phyloP scores from a whole-genome alignment of 805 yeast genomes.

The Yarrowia sp. region DNA sequence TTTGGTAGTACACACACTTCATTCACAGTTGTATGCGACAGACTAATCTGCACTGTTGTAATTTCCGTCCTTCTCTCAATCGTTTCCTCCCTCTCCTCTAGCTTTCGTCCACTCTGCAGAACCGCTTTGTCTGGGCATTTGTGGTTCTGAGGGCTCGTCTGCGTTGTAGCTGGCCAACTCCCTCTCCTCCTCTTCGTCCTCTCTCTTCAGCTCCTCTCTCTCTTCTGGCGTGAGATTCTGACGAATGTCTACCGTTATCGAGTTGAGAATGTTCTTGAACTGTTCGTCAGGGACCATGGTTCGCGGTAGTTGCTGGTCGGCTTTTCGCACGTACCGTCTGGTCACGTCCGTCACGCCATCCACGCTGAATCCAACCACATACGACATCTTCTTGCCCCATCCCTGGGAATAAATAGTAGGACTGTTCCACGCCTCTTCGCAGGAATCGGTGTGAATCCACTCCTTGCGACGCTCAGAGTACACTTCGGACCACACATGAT shows the following conservation, averaged over 20 bases:
- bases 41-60: no score
- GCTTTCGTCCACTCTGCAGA: constrained; percentile 72
- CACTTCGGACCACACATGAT: constrained; percentile 96
- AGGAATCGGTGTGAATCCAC: constrained; percentile 90
- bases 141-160: constrained; percentile 35
- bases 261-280: constrained; percentile 51
- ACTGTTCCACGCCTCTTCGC: constrained; percentile 85
- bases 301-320: constrained; percentile 57
- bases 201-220: constrained; percentile 51
- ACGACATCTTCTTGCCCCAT: constrained; percentile 95
- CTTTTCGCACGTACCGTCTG: constrained; percentile 62
- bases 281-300: constrained; percentile 54
- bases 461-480: constrained; percentile 64
- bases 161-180: constrained; percentile 45
- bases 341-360: constrained; percentile 75
- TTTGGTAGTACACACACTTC: no score
- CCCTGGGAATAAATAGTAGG: constrained; percentile 79
- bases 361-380: constrained; percentile 70
- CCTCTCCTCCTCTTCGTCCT: constrained; percentile 48
- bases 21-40: no score
- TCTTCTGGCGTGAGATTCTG: constrained; percentile 49
- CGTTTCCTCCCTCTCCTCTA: constrained; percentile 77
- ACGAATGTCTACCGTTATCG: constrained; percentile 53
- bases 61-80: neutral
- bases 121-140: constrained; percentile 76